phyloP scores from a whole-genome alignment of 2,329 filamentous ascomycete species.

The Penicillium oxalicum region DNA sequence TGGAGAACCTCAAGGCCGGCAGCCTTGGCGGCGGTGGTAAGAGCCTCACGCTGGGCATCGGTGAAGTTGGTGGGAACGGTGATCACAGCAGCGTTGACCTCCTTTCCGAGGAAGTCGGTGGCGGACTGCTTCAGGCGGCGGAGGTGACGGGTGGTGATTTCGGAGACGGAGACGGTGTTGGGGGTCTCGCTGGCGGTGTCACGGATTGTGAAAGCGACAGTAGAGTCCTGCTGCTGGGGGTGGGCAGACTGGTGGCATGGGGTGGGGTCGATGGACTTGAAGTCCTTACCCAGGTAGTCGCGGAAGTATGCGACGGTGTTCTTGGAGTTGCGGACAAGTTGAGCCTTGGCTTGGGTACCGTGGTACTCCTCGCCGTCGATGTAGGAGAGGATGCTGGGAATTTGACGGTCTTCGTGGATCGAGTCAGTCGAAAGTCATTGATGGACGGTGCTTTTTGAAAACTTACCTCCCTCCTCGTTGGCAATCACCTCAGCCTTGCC shows the following conservation, averaged over 20 bases:
- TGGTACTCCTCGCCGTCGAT: constrained; percentile 95
- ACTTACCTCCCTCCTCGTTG: constrained; percentile 91
- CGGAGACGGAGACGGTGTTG: constrained; percentile 69
- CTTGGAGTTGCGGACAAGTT: constrained; percentile 83
- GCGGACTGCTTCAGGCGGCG: constrained; percentile 75
- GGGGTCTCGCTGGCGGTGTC: constrained; percentile 62
- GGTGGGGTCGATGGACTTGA: constrained; percentile 93
- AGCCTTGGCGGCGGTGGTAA: constrained; percentile 69
- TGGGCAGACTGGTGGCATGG: constrained; percentile 92
- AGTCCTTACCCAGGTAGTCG: constrained; percentile 91
- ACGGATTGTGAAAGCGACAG: constrained; percentile 74
- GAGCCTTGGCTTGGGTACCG: constrained; percentile 87
- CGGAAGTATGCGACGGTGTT: constrained; percentile 96
- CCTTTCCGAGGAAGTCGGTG: constrained; percentile 85
- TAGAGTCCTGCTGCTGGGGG: constrained; percentile 66
- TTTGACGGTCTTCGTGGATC: constrained; percentile 71
- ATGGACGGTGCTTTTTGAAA: constrained; percentile 6
- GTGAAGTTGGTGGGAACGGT: constrained; percentile 90
- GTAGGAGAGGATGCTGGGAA: constrained; percentile 90
- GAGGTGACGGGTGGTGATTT: constrained; percentile 79
- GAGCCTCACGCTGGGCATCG: constrained; percentile 76
- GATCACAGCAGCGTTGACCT: constrained; percentile 90
- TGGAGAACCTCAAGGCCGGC: constrained; percentile 87
- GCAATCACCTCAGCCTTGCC: constrained; percentile 97
- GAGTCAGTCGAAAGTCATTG: constrained; percentile 15